A percentile compares a stretch with the other conserved stretches of the same genome.
Evolutionary conservation across 2,329 filamentous ascomycete species (phyloP).

Genomic region (Decorospora gaudefroyi): DNA sequence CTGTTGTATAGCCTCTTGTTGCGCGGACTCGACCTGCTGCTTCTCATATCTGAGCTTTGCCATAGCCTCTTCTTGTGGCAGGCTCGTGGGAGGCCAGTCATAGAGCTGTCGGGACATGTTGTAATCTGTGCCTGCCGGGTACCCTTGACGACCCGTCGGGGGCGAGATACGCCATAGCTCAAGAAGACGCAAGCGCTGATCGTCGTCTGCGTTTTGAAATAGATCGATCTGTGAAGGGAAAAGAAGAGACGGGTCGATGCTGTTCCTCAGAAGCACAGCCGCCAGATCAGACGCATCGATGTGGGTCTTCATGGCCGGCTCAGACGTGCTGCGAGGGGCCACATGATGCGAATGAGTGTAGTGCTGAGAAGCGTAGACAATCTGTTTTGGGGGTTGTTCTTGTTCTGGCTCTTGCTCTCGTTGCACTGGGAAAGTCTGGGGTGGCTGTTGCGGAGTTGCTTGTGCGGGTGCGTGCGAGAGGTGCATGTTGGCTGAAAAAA

Average conservation of each 20-base stretch:
- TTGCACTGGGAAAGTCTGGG: constrained; percentile 15
- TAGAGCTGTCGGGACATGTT: constrained; percentile 49
- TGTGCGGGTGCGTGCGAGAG: constrained; percentile 53
- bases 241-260: constrained; percentile 70
- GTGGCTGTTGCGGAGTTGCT: constrained; percentile 50
- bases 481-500: constrained; percentile 77
- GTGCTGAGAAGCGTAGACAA: constrained; percentile 79
- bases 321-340: constrained; percentile 40
- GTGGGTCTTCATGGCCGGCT: constrained; percentile 40
- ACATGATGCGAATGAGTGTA: constrained; percentile 81
- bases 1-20: constrained; percentile 35
- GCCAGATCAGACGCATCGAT: constrained; percentile 53
- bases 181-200: constrained; percentile 74
- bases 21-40: constrained; percentile 35
- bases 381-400: constrained; percentile 50
- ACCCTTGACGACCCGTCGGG: constrained; percentile 53
- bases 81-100: constrained; percentile 60
- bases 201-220: constrained; percentile 73
- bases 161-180: constrained; percentile 86
- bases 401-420: constrained; percentile 25
- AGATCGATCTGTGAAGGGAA: constrained; percentile 76
- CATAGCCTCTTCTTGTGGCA: constrained; percentile 60
- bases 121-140: constrained; percentile 51
- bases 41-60: constrained; percentile 65
- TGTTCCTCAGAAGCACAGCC: constrained; percentile 65